These are phyloP conservation scores for Parasarocladium wereldwijsianum DNA, from an alignment of 2,329 filamentous ascomycete genomes.

Conservation along the genomic window DNA sequence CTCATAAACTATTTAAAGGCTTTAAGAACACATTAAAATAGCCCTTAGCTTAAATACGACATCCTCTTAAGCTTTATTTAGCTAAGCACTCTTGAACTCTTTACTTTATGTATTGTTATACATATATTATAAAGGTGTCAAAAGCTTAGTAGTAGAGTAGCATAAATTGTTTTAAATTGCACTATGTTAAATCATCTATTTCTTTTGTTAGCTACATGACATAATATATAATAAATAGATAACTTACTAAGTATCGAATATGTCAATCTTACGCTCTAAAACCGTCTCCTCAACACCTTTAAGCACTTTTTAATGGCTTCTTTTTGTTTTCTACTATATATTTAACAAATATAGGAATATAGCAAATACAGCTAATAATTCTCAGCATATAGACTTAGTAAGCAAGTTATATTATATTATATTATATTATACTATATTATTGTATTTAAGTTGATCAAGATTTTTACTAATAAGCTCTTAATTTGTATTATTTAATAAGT, in stretches of 20 bases:
- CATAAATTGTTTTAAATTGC: too few relatives aligned
- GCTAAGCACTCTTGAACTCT: too few relatives aligned
- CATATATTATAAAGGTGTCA: too few relatives aligned
- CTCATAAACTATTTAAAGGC: too few relatives aligned
- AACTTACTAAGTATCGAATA: constrained; percentile 1
- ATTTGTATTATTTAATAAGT: constrained; percentile 1
- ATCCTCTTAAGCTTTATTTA: too few relatives aligned
- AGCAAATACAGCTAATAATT: background rate
- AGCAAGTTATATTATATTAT: constrained; percentile 1
- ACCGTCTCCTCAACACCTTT: background rate
- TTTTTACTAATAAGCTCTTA: constrained; percentile 3
- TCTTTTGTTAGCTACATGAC: background rate
- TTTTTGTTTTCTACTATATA: constrained; percentile 1
- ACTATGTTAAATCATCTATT: background rate
- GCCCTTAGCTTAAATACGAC: too few relatives aligned
- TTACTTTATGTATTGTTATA: too few relatives aligned
- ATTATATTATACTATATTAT: constrained; percentile 1
- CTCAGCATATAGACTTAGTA: background rate
- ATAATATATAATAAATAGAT: background rate
- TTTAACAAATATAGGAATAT: constrained; percentile 1
- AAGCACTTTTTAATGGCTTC: background rate
- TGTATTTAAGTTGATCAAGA: background rate
- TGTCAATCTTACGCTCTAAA: background rate
- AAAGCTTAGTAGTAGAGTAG: too few relatives aligned
- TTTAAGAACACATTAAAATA: too few relatives aligned